Conservation (phyloP, 2,329 filamentous ascomycete species). For the Diaporthe longicolla region DNA sequence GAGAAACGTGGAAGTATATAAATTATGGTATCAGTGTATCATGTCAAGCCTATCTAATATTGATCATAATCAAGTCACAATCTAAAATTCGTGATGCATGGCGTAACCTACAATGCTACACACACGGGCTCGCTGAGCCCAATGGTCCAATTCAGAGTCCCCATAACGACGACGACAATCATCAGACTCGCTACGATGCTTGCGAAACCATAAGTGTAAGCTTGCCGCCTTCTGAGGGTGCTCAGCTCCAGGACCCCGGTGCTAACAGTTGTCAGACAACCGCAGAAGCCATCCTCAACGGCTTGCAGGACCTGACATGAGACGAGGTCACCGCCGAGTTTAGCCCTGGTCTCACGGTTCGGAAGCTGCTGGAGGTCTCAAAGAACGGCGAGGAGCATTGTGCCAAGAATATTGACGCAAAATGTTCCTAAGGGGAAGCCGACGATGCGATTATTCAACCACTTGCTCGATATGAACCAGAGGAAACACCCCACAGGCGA, state of each 20-base stretch:
- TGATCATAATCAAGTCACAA: too few species aligned
- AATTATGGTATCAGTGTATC: too few species aligned
- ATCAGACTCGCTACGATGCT: conserved; percentile 73
- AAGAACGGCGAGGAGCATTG: conserved; percentile 24
- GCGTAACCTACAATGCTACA: background rate
- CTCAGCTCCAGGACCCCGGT: conserved; percentile 76
- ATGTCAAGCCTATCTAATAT: too few species aligned
- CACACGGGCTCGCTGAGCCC: background rate
- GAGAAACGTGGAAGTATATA: too few species aligned
- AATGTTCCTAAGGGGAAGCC: conserved; percentile 79
- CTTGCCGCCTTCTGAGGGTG: conserved; percentile 60
- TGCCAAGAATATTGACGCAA: conserved; percentile 59
- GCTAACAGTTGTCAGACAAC: conserved; percentile 76
- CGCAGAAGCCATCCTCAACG: conserved; percentile 77
- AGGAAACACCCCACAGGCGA: conserved; percentile 74
- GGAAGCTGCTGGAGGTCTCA: conserved; percentile 41
- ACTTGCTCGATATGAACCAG: conserved; percentile 71
- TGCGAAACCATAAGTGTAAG: conserved; percentile 76
- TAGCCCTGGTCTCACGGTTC: background rate
- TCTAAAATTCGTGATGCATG: background rate
- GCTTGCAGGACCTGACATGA: conserved; percentile 75
- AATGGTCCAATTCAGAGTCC: conserved; percentile 76
- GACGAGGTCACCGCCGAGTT: conserved; percentile 46
- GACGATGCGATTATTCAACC: conserved; percentile 67
- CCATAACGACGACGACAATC: conserved; percentile 79